Conservation (phyloP, 2,329 filamentous ascomycete species). For the Pyricularia sp. region DNA sequence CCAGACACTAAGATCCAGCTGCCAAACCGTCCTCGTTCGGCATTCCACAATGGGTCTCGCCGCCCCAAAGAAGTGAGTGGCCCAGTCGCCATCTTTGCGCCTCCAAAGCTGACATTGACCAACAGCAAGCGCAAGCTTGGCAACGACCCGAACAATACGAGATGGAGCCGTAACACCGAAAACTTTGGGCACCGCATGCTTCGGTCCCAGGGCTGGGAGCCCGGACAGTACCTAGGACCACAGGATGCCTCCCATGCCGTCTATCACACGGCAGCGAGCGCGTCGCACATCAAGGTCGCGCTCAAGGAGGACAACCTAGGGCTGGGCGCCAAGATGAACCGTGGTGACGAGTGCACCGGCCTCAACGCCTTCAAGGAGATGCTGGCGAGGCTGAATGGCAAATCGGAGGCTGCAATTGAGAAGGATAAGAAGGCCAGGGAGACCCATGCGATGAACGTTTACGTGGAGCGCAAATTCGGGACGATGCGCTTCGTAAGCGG, state of each 20-base stretch:
- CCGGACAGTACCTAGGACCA: slow-evolving; percentile 70
- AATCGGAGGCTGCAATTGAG: slow-evolving; percentile 58
- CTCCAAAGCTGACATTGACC: slow-evolving; percentile 6
- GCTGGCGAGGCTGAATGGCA: slow-evolving; percentile 80
- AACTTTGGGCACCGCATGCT: slow-evolving; percentile 87
- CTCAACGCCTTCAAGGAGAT: slow-evolving; percentile 78
- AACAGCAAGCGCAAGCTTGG: slow-evolving; percentile 55
- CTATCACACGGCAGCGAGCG: slow-evolving; percentile 66
- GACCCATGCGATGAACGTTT: slow-evolving; percentile 58
- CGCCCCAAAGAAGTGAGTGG: slow-evolving; percentile 49
- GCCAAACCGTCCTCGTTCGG: not conserved
- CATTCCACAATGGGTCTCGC: slow-evolving; percentile 49
- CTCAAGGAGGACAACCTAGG: slow-evolving; percentile 88
- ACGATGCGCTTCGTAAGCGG: slow-evolving; percentile 76
- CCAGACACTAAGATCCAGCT: not conserved
- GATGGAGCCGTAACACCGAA: slow-evolving; percentile 72
- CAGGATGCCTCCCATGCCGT: slow-evolving; percentile 61
- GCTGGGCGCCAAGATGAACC: slow-evolving; percentile 66
- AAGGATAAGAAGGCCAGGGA: slow-evolving; percentile 56
- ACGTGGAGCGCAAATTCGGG: slow-evolving; percentile 64
- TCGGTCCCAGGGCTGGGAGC: slow-evolving; percentile 77
- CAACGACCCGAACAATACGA: slow-evolving; percentile 88
- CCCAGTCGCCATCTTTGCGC: not conserved
- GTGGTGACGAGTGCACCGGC: slow-evolving; percentile 68
- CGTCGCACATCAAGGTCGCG: slow-evolving; percentile 71